Evolutionary conservation across 345 rosid species (phyloP).

Genomic region (Ceriops zippeliana): DNA sequence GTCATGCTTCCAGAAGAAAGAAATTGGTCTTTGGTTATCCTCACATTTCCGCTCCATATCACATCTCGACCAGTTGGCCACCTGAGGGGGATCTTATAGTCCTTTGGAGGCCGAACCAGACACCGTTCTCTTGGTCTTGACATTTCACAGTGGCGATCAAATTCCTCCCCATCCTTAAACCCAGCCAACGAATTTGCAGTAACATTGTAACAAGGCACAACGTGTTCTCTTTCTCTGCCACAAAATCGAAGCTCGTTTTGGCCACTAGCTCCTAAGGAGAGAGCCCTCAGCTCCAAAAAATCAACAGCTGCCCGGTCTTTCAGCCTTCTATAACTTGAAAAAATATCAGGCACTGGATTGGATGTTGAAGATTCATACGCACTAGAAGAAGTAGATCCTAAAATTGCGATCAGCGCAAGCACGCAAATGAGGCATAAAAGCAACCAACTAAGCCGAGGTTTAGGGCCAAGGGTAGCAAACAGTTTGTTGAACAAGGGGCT

Average conservation of each 20-base stretch:
- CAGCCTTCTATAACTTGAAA: constrained; percentile 72
- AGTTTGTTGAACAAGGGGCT: constrained; percentile 67
- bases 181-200: constrained; percentile 71
- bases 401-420: constrained; percentile 59
- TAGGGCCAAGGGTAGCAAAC: constrained; percentile 58
- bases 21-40: constrained; percentile 92
- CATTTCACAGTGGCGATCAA: constrained; percentile 83
- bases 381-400: constrained; percentile 62
- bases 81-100: constrained; percentile 82
- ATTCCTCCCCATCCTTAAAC: constrained; percentile 76
- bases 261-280: constrained; percentile 50
- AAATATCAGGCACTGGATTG: constrained; percentile 48
- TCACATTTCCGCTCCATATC: constrained; percentile 94
- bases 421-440: constrained; percentile 59
- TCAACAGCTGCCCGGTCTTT: constrained; percentile 87
- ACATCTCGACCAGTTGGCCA: constrained; percentile 97
- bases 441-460: constrained; percentile 61
- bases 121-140: constrained; percentile 50
- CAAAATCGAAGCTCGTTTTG: constrained; percentile 65
- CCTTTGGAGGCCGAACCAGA: constrained; percentile 90
- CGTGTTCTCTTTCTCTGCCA: constrained; percentile 85
- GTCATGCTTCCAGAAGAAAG: constrained; percentile 97
- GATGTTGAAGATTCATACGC: constrained; percentile 47
- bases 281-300: constrained; percentile 70
- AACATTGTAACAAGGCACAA: constrained; percentile 85